Evolutionary conservation across 23 red algal species (phyloP).

Genomic region (Agarophyton chilense): DNA sequence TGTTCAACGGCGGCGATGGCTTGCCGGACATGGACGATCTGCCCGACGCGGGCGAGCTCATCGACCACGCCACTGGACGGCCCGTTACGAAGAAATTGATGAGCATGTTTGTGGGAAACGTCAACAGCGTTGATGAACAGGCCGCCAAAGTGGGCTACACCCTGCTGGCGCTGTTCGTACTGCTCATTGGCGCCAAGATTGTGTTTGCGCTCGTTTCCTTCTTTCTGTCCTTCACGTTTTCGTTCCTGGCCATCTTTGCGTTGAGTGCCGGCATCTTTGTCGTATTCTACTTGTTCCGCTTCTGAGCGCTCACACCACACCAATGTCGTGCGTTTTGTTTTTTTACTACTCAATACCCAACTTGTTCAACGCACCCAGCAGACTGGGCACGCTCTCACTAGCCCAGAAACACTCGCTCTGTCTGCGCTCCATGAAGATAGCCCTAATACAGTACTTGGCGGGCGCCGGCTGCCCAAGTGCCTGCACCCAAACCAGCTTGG

Average conservation of each 20-base stretch:
- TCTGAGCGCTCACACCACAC: conserved; percentile 4
- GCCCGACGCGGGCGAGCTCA: not conserved
- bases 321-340: too few species aligned
- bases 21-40: conserved; percentile 28
- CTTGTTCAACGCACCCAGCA: conserved; percentile 67
- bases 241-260: conserved; percentile 62
- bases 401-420: conserved; percentile 70
- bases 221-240: conserved; percentile 66
- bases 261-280: conserved; percentile 65
- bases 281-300: conserved; percentile 58
- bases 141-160: conserved; percentile 41
- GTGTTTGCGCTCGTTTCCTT: conserved; percentile 41
- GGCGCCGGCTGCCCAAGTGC: conserved; percentile 54
- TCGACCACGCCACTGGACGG: not conserved
- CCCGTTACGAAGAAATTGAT: not conserved
- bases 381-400: conserved; percentile 30
- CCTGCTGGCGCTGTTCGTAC: conserved; percentile 19
- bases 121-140: conserved; percentile 26
- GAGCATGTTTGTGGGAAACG: conserved; percentile 41
- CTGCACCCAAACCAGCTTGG: conserved; percentile 66
- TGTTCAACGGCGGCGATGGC: conserved; percentile 47
- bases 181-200: conserved; percentile 27
- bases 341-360: conserved; percentile 62
- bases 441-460: conserved; percentile 65
- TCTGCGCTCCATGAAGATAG: conserved; percentile 72